Conservation (phyloP, 306 rosid genomes). For the Sechiopsis laciniata region DNA sequence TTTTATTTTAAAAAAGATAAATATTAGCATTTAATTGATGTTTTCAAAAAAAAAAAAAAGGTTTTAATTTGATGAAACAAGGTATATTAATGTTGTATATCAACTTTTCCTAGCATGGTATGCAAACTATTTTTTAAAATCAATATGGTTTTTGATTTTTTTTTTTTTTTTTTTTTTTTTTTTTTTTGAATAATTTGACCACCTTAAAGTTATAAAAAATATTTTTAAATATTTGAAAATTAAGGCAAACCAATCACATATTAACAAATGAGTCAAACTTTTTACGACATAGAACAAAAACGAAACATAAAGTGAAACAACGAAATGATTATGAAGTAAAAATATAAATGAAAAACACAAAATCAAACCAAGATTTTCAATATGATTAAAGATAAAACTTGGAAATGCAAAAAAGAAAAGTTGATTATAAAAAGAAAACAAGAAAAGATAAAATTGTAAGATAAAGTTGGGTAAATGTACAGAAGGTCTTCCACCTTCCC, state of each 20-base stretch:
- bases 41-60: no score
- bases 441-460: not conserved
- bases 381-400: conserved; percentile 16
- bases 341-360: not conserved
- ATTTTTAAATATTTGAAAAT: not conserved
- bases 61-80: not conserved
- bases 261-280: not conserved
- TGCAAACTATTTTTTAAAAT: no score
- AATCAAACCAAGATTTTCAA: conserved; percentile 6
- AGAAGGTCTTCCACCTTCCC: not conserved
- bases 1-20: no score
- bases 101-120: not conserved
- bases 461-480: conserved; percentile 10
- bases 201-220: not conserved
- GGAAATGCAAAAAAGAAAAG: conserved; percentile 1
- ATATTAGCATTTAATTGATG: no score
- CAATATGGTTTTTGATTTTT: no score
- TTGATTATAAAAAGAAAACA: not conserved
- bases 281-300: not conserved
- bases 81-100: not conserved
- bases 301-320: conserved; percentile 1
- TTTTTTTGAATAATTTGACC: not conserved
- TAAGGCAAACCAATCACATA: not conserved
- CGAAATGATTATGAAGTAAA: not conserved
- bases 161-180: no score